Percentiles rank a stretch among this genome's conserved stretches.
Evolutionary conservation across 2,329 filamentous ascomycete species (phyloP).

Genomic region (Colletotrichum neosansevieriae): DNA sequence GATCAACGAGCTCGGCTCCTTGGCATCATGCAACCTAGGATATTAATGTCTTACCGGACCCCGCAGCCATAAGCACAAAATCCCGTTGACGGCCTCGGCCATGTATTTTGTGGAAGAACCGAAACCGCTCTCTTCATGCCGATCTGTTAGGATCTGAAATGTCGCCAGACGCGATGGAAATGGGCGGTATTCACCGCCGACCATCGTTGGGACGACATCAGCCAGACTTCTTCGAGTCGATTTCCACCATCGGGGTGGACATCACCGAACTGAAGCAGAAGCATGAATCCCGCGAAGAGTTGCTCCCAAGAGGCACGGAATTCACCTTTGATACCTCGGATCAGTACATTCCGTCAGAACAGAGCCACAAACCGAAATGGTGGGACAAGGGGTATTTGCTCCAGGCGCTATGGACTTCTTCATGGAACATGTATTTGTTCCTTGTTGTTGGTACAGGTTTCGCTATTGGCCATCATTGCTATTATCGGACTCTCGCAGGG

Average conservation of each 20-base stretch:
- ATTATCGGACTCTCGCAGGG: constrained; percentile 48
- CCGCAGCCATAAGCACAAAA: constrained; percentile 7
- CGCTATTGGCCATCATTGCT: constrained; percentile 50
- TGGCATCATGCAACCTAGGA: constrained; percentile 3
- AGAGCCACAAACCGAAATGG: not conserved
- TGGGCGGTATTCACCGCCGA: not conserved
- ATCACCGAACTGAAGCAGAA: constrained; percentile 2
- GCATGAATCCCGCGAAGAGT: not conserved
- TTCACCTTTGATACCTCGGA: not conserved
- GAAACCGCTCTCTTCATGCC: not conserved
- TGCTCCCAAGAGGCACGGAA: not conserved
- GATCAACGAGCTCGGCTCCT: not conserved
- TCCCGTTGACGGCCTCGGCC: not conserved
- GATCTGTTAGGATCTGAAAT: not conserved
- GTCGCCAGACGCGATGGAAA: not conserved
- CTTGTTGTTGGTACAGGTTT: constrained; percentile 47
- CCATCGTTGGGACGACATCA: not conserved
- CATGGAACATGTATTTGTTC: constrained; percentile 51
- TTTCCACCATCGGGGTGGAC: not conserved
- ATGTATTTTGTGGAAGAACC: not conserved
- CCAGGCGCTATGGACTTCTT: constrained; percentile 50
- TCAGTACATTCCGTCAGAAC: not conserved
- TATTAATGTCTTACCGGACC: constrained; percentile 10
- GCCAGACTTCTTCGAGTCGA: constrained; percentile 4
- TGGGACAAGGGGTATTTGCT: constrained; percentile 4